Base-by-base conservation (phyloP, 2,329 filamentous ascomycete genomes). In the Claviceps spartinae region DNA sequence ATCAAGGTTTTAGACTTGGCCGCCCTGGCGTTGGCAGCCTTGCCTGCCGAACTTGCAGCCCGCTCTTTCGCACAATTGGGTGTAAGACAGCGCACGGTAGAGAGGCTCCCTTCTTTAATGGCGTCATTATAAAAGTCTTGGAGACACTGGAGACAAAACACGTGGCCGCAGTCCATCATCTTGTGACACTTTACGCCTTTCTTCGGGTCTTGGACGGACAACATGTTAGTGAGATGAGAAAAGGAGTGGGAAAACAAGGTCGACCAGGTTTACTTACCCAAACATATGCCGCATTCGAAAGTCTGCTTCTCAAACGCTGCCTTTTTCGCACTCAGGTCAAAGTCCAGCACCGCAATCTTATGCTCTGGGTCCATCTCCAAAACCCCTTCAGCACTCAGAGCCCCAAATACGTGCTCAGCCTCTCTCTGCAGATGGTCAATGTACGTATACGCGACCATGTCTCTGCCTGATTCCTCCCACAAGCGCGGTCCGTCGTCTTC, bases 61-160 rank as follows among this genome's bases (percentile, higher is more conserved):
- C 78, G 72, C 47, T 82, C 74, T 60, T 84, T 85, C 41, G 85
- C 85, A 61, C 93, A 98, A 53, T 79, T 79, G 0, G 88, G 88
- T 13, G 83, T 77, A 34, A 94, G 73, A 62, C 93, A 98, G 56
- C 83, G 84, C 34, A 98, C 83, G 7, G 79, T 79, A 48, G 81
- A 75, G 18, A 98, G 73, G 60, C 94, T 84, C 1, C 93, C 93
- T 62, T 94, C 87, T 0, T 74, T 81, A 60, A 98, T 96, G 58
- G 88, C 89, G 56, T 82, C 83, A 59, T 85, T 88, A 74, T 95
- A 97, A 59, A 91, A 96, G 60, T 91, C 88, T 56, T 87, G 84
- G 2, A 98, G 73, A 62, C 93, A 98, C n/a, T 80, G 68, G 18
- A 84, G 71, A 66, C 93, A 98, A 63, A 97, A 98, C 40, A 97